Evolutionary conservation across 768 basidiomycete genomes (phyloP), one percentile per base, ranked within the genome.

Genomic region (Lactarius vividus): DNA sequence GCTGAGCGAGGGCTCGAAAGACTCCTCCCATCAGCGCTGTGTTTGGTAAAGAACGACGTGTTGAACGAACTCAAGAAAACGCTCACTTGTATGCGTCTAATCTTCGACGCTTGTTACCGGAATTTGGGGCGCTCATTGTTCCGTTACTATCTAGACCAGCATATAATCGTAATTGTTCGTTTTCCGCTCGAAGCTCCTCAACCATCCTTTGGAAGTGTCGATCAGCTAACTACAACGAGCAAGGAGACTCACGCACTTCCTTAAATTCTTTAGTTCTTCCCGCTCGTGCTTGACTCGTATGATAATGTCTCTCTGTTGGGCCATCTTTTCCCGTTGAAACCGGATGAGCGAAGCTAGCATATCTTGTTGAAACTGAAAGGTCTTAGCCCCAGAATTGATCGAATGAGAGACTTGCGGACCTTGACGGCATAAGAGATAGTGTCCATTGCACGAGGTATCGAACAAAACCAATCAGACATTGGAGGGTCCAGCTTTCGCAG

Each of bases 381-480:
- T 10, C 42, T 57, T 7, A 42, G 60, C n/a, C 54, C 44, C 31
- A 3, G 54, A 49, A 33, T 26, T 40, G 33, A 39, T 28, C 26
- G 20, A 11, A 59, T 8, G 11, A 28, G 3, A 23, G 2, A 44
- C 54, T 31, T 39, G 70, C 73, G 9, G 62, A 89, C 91, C 81
- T 89, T 90, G 59, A 83, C 81, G 20, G 91, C 83, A 70, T 82
- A 83, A 49, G 89, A 86, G 31, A 89, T 75, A 29, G 81, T 74
- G 72, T 94, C 91, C 33, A 92, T 75, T 2, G 84, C 77, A 62
- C 79, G 76, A 9, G 89, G 85, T 33, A 88, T 75, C 39, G 85
- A 82, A 11, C 81, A 80, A 77, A 94, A 94, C 91, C 91, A 93
- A 35, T 88, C 83, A 13, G 87, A 85, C 89, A 94, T 92, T 0